Conservation (phyloP, 2,329 filamentous ascomycete genomes). For the Pezicula carpinea region DNA sequence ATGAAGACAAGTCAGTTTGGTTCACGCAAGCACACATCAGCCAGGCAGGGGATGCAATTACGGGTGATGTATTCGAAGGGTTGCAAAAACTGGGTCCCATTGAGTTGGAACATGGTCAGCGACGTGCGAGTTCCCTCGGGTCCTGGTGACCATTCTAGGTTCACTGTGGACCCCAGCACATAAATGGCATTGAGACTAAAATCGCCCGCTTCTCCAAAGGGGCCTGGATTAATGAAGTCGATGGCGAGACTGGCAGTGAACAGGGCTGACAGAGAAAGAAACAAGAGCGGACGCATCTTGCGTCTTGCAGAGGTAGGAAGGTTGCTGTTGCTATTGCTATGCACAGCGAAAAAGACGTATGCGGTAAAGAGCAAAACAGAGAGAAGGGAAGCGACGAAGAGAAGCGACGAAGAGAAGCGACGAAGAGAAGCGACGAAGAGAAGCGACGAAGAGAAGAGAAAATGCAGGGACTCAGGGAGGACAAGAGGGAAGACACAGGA, state of each 20-base stretch:
- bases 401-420: no score
- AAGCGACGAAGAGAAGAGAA: no score
- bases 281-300: not conserved
- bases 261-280: not conserved
- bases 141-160: not conserved
- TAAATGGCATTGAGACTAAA: slow-evolving; percentile 1
- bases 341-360: not conserved
- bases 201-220: not conserved
- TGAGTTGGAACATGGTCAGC: slow-evolving; percentile 5
- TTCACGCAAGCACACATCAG: no score
- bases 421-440: no score
- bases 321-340: not conserved
- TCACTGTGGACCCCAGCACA: not conserved
- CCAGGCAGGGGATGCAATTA: not conserved
- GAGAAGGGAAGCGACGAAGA: no score
- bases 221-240: not conserved
- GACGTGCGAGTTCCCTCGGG: not conserved
- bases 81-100: slow-evolving; percentile 5
- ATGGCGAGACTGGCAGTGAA: not conserved
- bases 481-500: no score
- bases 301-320: not conserved
- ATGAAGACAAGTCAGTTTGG: not conserved
- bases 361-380: no score
- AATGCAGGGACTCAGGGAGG: no score
- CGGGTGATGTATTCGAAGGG: slow-evolving; percentile 2